A percentile compares a stretch with the other conserved stretches of the same genome.
Conservation (phyloP, 345 rosid genomes). For the Rhodamnia argentea region DNA sequence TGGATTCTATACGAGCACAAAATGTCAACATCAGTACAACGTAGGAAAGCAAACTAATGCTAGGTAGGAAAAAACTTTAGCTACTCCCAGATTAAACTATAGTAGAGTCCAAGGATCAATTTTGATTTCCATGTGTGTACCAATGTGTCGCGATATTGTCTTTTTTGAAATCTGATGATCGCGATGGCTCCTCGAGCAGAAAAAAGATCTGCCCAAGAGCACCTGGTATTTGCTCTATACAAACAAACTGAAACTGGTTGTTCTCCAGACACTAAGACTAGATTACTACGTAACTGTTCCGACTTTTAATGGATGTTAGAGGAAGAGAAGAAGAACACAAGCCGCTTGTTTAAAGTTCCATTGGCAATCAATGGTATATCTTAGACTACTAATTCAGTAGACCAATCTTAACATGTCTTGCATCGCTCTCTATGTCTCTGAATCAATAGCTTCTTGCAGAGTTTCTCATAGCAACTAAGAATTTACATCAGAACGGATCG, state of each 20-base stretch:
- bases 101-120: not conserved
- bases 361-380: not conserved
- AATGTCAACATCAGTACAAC: not conserved
- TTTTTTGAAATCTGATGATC: not conserved
- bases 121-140: not conserved
- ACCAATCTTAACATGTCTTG: not conserved
- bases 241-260: not conserved
- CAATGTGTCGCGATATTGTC: not conserved
- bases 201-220: not conserved
- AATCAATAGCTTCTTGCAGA: too few species aligned
- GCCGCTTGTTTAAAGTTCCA: not conserved
- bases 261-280: not conserved
- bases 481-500: not conserved
- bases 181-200: not conserved
- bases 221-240: not conserved
- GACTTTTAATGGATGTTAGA: not conserved
- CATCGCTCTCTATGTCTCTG: not conserved
- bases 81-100: not conserved
- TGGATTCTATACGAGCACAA: not conserved
- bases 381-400: not conserved
- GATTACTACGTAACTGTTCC: not conserved
- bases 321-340: not conserved
- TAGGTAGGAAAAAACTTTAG: not conserved
- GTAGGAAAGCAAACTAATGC: not conserved
- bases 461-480: not conserved